Conservation (phyloP, 2,329 filamentous ascomycete species). For the Trichoderma atroviride region DNA sequence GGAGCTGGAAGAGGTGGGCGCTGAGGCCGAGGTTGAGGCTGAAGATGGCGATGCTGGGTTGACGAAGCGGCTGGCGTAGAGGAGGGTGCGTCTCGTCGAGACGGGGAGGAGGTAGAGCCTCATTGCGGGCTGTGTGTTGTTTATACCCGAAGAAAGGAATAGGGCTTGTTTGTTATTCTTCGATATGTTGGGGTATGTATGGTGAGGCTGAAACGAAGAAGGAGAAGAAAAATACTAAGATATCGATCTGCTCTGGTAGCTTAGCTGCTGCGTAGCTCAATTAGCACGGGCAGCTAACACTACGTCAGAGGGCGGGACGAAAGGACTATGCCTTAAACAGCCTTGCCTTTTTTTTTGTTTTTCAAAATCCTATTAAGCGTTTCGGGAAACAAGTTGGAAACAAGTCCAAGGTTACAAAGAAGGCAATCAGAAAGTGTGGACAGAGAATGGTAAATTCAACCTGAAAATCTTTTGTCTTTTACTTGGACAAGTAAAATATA, state of each 20-base stretch:
- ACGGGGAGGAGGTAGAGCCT: slow-evolving; percentile 92
- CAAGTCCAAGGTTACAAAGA: too few relatives aligned
- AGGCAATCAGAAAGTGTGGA: not conserved
- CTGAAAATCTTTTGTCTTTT: not conserved
- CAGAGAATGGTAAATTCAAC: not conserved
- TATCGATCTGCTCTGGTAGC: not conserved
- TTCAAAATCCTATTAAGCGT: not conserved
- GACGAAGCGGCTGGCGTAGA: slow-evolving; percentile 80
- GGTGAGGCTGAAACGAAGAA: not conserved
- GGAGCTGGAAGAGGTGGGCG: too few relatives aligned
- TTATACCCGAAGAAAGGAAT: not conserved
- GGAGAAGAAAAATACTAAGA: not conserved
- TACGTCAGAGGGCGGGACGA: not conserved
- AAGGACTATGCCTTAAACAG: not conserved
- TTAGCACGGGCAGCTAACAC: not conserved
- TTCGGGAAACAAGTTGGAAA: not conserved
- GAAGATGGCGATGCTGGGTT: slow-evolving; percentile 45
- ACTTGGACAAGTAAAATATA: not conserved
- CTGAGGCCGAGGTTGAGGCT: not conserved
- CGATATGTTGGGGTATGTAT: not conserved
- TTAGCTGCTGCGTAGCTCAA: not conserved
- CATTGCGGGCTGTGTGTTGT: slow-evolving; percentile 59
- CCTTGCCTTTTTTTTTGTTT: not conserved
- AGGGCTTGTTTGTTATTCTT: not conserved
- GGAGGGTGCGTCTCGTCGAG: slow-evolving; percentile 84